Evolutionary conservation across 2,329 filamentous ascomycete species (phyloP).

Genomic region (Penicillium sp.): DNA sequence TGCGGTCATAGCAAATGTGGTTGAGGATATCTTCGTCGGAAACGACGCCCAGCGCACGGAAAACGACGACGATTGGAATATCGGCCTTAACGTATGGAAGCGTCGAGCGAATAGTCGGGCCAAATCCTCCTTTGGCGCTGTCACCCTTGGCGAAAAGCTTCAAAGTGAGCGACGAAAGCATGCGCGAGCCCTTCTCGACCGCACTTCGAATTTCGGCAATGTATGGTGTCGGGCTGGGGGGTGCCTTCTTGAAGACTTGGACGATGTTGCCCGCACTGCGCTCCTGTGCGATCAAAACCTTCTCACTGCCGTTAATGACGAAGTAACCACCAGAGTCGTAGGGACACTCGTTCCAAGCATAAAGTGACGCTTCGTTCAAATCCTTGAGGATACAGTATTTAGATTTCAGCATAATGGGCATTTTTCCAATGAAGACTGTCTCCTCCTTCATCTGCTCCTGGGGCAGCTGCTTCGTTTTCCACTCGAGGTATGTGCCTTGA

Average conservation of each 20-base stretch:
- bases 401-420: constrained; percentile 97
- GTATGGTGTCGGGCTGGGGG: constrained; percentile 87
- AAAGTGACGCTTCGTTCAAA: constrained; percentile 80
- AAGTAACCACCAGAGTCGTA: constrained; percentile 99
- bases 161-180: constrained; percentile 89
- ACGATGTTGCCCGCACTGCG: constrained; percentile 97
- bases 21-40: constrained; percentile 98
- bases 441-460: constrained; percentile 62
- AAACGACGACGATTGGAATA: constrained; percentile 91
- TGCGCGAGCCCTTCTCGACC: constrained; percentile 89
- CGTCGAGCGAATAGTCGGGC: constrained; percentile 84
- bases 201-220: constrained; percentile 95
- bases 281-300: constrained; percentile 96
- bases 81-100: constrained; percentile 93
- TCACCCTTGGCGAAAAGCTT: constrained; percentile 88
- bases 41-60: constrained; percentile 90
- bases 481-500: constrained; percentile 46
- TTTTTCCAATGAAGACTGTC: constrained; percentile 87
- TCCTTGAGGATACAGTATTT: constrained; percentile 88
- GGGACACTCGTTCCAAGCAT: constrained; percentile 91
- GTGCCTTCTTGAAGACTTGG: constrained; percentile 97
- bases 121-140: constrained; percentile 73
- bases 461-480: constrained; percentile 47
- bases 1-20: constrained; percentile 94
- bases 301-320: constrained; percentile 98